These are phyloP conservation scores for Leishmania gerbilli DNA, from an alignment of 208 protist genomes.

Conservation along the genomic window DNA sequence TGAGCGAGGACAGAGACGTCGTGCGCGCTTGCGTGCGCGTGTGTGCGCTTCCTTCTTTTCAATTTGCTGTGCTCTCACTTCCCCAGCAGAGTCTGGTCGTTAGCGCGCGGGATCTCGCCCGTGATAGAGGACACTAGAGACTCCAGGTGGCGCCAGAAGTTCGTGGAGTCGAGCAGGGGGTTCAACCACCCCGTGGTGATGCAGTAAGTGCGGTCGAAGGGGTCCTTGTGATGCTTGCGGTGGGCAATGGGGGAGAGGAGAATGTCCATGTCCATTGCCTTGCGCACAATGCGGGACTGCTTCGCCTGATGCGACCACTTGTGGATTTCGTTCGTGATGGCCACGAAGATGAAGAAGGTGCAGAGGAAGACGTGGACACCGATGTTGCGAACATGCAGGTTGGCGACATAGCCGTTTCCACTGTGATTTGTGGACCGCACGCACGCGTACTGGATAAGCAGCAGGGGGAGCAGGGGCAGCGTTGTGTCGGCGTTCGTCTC, in stretches of 20 bases:
- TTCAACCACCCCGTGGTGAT: constrained; percentile 97
- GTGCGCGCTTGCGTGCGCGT: background rate
- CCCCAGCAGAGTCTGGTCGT: constrained; percentile 81
- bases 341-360: constrained; percentile 79
- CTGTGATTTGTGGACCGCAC: constrained; percentile 39
- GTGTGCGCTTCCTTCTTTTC: background rate
- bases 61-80: constrained; percentile 37
- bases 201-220: constrained; percentile 93
- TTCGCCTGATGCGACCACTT: constrained; percentile 93
- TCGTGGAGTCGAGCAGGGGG: constrained; percentile 74
- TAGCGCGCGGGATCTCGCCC: constrained; percentile 77
- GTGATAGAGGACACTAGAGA: constrained; percentile 75
- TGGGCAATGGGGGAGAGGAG: constrained; percentile 87
- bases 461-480: constrained; percentile 80
- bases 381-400: constrained; percentile 63
- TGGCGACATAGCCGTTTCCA: constrained; percentile 53
- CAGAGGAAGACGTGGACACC: constrained; percentile 73
- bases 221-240: constrained; percentile 91
- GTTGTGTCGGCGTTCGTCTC: constrained; percentile 96
- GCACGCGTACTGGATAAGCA: constrained; percentile 57
- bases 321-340: constrained; percentile 94
- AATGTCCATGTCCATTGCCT: constrained; percentile 73
- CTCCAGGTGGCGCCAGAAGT: constrained; percentile 92
- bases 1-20: too few species aligned
- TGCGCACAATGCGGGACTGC: constrained; percentile 55